Percentiles rank a stretch among this genome's conserved stretches.
Conservation (phyloP, 257 asterid genomes). For the Oldenlandia corymbosa region DNA sequence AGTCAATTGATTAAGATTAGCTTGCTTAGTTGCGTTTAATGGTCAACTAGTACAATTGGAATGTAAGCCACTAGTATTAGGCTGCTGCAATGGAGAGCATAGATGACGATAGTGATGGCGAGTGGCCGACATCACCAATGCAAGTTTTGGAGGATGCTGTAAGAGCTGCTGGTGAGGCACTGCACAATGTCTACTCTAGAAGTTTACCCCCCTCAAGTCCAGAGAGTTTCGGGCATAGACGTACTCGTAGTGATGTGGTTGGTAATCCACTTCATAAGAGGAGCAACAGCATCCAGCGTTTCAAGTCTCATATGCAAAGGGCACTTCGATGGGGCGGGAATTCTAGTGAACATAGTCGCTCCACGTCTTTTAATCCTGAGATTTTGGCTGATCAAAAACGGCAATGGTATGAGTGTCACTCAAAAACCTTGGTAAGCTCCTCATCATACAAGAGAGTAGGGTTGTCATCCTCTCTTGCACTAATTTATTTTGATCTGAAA, state of each 20-base stretch:
- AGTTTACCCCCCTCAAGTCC: constrained; percentile 19
- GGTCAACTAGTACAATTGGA: constrained; percentile 3
- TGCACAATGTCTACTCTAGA: constrained; percentile 32
- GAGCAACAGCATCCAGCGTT: constrained; percentile 40
- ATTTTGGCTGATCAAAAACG: constrained; percentile 87
- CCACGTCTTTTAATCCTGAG: constrained; percentile 71
- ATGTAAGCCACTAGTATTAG: constrained; percentile 18
- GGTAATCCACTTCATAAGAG: constrained; percentile 33
- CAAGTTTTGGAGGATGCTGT: constrained; percentile 57
- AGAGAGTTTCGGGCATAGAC: constrained; percentile 48
- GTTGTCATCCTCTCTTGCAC: constrained; percentile 11
- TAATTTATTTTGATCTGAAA: neutral
- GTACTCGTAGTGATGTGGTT: constrained; percentile 58
- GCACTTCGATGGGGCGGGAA: constrained; percentile 58
- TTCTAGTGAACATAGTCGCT: constrained; percentile 35
- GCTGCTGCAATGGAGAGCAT: constrained; percentile 32
- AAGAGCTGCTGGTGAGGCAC: constrained; percentile 52
- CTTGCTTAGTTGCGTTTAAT: neutral
- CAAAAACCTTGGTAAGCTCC: constrained; percentile 61
- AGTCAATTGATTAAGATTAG: neutral
- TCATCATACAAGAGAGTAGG: constrained; percentile 17
- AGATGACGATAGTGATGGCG: constrained; percentile 33
- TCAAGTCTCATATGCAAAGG: constrained; percentile 61
- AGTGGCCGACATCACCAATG: constrained; percentile 49
- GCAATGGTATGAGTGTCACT: constrained; percentile 82